These are phyloP conservation scores for Xylariaceae sp. DNA, from an alignment of 2,329 filamentous ascomycete species.

Conservation along the genomic window DNA sequence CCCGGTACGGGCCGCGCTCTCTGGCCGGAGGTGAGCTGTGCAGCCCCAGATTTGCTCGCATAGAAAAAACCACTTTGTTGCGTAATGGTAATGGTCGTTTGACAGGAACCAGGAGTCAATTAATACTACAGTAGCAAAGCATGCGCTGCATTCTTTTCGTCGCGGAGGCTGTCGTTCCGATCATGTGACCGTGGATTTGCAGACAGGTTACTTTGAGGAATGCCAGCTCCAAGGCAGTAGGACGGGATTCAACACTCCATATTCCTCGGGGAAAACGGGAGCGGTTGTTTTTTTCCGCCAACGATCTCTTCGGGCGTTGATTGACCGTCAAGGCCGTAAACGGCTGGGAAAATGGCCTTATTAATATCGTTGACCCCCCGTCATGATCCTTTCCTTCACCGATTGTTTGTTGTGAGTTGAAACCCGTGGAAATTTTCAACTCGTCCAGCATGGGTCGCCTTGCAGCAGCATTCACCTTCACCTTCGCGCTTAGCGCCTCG, in stretches of 20 bases:
- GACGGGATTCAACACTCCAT: slow-evolving; percentile 11
- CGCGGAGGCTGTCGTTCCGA: slow-evolving; percentile 15
- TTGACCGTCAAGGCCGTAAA: not conserved
- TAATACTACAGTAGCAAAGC: not conserved
- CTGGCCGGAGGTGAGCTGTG: too few species aligned
- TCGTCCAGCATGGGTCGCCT: slow-evolving; percentile 10
- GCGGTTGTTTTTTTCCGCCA: slow-evolving; percentile 8
- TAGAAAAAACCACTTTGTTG: too few species aligned
- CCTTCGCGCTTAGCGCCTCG: slow-evolving; percentile 12
- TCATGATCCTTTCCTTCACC: not conserved
- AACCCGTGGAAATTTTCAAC: not conserved
- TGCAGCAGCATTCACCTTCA: slow-evolving; percentile 1
- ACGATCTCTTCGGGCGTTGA: not conserved
- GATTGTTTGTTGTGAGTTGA: not conserved
- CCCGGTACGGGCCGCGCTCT: too few species aligned
- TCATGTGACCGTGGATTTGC: slow-evolving; percentile 13
- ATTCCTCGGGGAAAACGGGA: slow-evolving; percentile 1
- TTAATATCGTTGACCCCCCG: slow-evolving; percentile 5
- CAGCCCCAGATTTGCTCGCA: too few species aligned
- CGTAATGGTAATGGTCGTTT: too few species aligned
- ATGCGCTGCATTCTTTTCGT: not conserved
- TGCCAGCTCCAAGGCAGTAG: slow-evolving; percentile 2
- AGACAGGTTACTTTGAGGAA: slow-evolving; percentile 2
- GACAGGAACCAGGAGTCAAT: too few species aligned
- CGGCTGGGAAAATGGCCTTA: not conserved